Conservation (phyloP, 176 grass and related monocot genomes). For the Luzula sylvatica region DNA sequence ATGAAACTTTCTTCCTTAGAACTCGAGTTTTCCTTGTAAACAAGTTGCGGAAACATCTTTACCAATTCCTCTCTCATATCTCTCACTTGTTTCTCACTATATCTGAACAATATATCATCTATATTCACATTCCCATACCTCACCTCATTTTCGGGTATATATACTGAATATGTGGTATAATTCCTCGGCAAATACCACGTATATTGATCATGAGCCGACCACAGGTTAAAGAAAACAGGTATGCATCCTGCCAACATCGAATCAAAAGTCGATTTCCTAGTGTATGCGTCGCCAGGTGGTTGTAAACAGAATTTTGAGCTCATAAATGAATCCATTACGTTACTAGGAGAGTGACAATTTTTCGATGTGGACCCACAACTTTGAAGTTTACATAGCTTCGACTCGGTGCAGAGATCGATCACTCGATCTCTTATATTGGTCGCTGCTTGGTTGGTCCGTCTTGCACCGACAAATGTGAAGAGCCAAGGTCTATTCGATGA, state of each 20-base stretch:
- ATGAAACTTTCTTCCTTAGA: background rate
- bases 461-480: constrained; percentile 59
- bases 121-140: constrained; percentile 28
- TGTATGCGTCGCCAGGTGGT: constrained; percentile 43
- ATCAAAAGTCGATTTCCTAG: constrained; percentile 34
- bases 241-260: constrained; percentile 70
- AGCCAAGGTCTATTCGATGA: constrained; percentile 28
- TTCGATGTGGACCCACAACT: constrained; percentile 29
- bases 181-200: constrained; percentile 50
- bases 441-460: constrained; percentile 18
- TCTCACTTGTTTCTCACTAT: constrained; percentile 12
- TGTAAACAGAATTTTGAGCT: constrained; percentile 73
- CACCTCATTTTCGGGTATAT: constrained; percentile 49
- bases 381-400: constrained; percentile 35
- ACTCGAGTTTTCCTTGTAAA: constrained; percentile 36
- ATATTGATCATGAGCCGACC: constrained; percentile 63
- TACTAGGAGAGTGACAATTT: constrained; percentile 36
- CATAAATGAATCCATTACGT: constrained; percentile 52
- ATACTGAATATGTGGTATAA: constrained; percentile 49
- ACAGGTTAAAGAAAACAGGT: constrained; percentile 71
- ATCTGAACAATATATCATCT: constrained; percentile 36
- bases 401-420: constrained; percentile 44
- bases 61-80: constrained; percentile 51
- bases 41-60: constrained; percentile 33
- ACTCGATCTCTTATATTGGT: constrained; percentile 38